Percentiles rank a stretch among this genome's conserved stretches.
These are phyloP conservation scores for Casuarina cunninghamiana DNA, from an alignment of 306 rosid species.

Conservation along the genomic window DNA sequence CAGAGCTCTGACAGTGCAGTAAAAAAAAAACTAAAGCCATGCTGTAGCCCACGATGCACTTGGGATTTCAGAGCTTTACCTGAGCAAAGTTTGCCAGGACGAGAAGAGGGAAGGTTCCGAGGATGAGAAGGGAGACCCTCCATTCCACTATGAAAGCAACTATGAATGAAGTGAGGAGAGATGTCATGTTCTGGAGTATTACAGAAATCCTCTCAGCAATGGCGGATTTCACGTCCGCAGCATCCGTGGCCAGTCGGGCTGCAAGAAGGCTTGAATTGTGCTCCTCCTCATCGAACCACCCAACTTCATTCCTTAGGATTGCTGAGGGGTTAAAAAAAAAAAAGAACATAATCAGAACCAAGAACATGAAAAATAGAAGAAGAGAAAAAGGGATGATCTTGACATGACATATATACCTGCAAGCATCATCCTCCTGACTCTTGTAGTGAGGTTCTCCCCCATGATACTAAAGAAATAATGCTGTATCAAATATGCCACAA, in stretches of 20 bases:
- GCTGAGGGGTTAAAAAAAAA: slow-evolving; percentile 37
- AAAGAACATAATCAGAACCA: slow-evolving; percentile 8
- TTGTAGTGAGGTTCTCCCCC: slow-evolving; percentile 99
- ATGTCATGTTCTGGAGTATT: slow-evolving; percentile 92
- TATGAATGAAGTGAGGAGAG: slow-evolving; percentile 92
- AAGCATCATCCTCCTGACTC: slow-evolving; percentile 99
- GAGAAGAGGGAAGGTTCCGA: slow-evolving; percentile 87
- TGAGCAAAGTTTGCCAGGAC: slow-evolving; percentile 98
- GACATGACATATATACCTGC: slow-evolving; percentile 53
- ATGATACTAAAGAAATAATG: slow-evolving; percentile 96
- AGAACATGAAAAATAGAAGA: background rate
- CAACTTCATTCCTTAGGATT: slow-evolving; percentile 92
- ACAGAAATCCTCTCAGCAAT: slow-evolving; percentile 97
- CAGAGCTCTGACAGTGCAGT: slow-evolving; percentile 31
- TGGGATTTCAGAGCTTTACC: slow-evolving; percentile 41
- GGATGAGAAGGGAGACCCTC: slow-evolving; percentile 95
- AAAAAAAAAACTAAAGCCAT: slow-evolving; percentile 18
- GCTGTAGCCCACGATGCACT: slow-evolving; percentile 28
- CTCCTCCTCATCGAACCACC: slow-evolving; percentile 99
- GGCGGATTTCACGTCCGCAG: slow-evolving; percentile 96
- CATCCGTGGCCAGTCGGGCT: slow-evolving; percentile 86
- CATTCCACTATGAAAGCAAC: slow-evolving; percentile 98
- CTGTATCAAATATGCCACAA: slow-evolving; percentile 89
- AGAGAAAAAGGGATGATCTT: background rate
- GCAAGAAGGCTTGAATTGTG: slow-evolving; percentile 94